Percentiles rank a stretch among this genome's conserved stretches.
These are phyloP conservation scores for Chytriomyces confervae DNA, from an alignment of 192 early-diverging fungal species.

Conservation along the genomic window DNA sequence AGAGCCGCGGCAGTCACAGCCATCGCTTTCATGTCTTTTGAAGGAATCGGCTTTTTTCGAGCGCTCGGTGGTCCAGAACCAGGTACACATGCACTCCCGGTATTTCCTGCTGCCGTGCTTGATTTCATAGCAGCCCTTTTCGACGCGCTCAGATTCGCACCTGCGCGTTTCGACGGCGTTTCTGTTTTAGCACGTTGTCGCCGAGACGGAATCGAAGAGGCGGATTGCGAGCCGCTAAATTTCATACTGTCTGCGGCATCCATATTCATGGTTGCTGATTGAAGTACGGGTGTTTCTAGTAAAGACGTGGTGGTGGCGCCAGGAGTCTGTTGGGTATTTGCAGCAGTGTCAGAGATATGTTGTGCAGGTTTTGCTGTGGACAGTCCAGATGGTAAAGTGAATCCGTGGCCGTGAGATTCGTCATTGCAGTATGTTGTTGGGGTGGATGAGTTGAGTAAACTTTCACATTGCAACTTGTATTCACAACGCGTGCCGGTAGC, in stretches of 20 bases:
- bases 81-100: neutral
- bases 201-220: neutral
- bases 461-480: neutral
- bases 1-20: slow-evolving; percentile 23
- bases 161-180: too few species aligned
- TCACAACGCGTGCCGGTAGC: neutral
- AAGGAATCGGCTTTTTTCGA: slow-evolving; percentile 2
- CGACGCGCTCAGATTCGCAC: neutral
- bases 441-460: neutral
- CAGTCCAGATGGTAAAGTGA: too few species aligned
- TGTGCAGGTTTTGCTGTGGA: too few species aligned
- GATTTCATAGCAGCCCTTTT: neutral
- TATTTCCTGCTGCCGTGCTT: neutral
- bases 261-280: neutral
- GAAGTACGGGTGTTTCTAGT: too few species aligned
- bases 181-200: neutral
- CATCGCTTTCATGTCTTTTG: slow-evolving; percentile 7
- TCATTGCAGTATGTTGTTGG: neutral
- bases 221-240: neutral
- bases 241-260: neutral
- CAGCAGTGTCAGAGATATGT: too few species aligned
- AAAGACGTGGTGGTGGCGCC: too few species aligned
- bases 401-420: too few species aligned
- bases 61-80: neutral
- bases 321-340: too few species aligned